Evolutionary conservation across 179 eudicot species (phyloP).

Genomic region (Silene vulgaris): DNA sequence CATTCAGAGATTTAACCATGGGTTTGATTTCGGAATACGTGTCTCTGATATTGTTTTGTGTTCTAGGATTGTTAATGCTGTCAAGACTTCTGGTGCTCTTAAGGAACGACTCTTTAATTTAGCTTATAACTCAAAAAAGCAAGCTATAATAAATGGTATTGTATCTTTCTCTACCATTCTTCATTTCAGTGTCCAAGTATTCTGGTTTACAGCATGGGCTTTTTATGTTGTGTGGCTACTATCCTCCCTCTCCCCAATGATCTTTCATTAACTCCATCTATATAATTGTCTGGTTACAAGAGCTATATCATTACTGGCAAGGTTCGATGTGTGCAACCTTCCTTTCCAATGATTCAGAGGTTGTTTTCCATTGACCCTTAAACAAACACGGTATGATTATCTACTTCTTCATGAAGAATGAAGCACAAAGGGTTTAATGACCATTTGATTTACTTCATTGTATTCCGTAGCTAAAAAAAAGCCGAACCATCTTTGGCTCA

Average conservation of each 20-base stretch:
- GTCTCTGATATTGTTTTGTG: conserved; percentile 20
- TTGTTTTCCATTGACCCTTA: background rate
- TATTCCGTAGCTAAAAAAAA: too few species aligned
- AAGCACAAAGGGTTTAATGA: background rate
- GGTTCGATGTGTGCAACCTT: background rate
- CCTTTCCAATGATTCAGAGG: background rate
- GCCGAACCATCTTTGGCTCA: too few species aligned
- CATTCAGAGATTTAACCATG: conserved; percentile 15
- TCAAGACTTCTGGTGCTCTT: conserved; percentile 72
- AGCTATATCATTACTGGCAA: background rate
- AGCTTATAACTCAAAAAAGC: conserved; percentile 92
- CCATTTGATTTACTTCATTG: background rate
- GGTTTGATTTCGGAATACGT: conserved; percentile 3
- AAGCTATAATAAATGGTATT: conserved; percentile 77
- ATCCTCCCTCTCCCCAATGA: too few species aligned
- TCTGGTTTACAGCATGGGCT: background rate
- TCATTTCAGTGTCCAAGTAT: background rate
- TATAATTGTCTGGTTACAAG: background rate
- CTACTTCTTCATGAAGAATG: background rate
- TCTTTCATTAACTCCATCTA: background rate
- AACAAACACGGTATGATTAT: background rate
- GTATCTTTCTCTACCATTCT: conserved; percentile 12
- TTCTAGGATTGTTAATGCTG: conserved; percentile 72
- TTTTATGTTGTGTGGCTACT: background rate
- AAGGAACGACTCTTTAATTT: conserved; percentile 74